Evolutionary conservation across 2,329 filamentous ascomycete species (phyloP).

Genomic region (Clonostachys rhizophaga): DNA sequence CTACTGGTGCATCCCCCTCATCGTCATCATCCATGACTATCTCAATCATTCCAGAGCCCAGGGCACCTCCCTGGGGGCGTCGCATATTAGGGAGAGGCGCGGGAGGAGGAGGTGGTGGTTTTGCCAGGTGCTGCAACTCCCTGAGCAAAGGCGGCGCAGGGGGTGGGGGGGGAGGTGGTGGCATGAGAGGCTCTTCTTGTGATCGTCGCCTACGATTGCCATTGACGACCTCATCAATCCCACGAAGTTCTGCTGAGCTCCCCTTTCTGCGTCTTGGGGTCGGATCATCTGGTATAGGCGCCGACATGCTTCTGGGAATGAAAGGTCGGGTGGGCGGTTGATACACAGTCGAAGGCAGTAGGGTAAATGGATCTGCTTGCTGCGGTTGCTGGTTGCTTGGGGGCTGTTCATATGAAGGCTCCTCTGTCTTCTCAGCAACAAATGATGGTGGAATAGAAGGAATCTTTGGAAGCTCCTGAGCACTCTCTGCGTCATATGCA

Average conservation of each 20-base stretch:
- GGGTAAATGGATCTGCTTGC: slow-evolving; percentile 24
- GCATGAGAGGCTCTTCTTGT: slow-evolving; percentile 38
- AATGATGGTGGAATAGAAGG: slow-evolving; percentile 47
- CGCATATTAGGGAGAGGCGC: slow-evolving; percentile 45
- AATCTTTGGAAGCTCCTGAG: slow-evolving; percentile 38
- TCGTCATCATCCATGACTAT: slow-evolving; percentile 62
- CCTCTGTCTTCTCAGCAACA: slow-evolving; percentile 4
- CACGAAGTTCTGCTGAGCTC: slow-evolving; percentile 29
- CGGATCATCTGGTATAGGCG: slow-evolving; percentile 38
- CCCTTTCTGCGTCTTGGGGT: slow-evolving; percentile 24
- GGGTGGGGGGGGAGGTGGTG: slow-evolving; percentile 45
- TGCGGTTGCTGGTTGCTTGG: too few species aligned
- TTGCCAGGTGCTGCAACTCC: slow-evolving; percentile 58
- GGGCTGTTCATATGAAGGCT: too few species aligned
- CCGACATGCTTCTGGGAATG: slow-evolving; percentile 60
- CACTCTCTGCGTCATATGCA: slow-evolving; percentile 35
- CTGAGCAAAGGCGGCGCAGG: slow-evolving; percentile 48
- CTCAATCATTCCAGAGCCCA: slow-evolving; percentile 55
- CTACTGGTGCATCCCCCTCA: slow-evolving; percentile 17
- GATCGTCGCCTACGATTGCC: slow-evolving; percentile 34
- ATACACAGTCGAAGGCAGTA: slow-evolving; percentile 57
- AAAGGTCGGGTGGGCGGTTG: slow-evolving; percentile 44
- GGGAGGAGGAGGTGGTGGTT: slow-evolving; percentile 57
- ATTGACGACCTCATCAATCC: slow-evolving; percentile 41
- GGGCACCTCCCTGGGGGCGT: slow-evolving; percentile 33